Evolutionary conservation across 1,284 basidiomycete genomes (phyloP), one percentile per base, ranked within the genome.

Genomic region (Ustilago shanxiensis): DNA sequence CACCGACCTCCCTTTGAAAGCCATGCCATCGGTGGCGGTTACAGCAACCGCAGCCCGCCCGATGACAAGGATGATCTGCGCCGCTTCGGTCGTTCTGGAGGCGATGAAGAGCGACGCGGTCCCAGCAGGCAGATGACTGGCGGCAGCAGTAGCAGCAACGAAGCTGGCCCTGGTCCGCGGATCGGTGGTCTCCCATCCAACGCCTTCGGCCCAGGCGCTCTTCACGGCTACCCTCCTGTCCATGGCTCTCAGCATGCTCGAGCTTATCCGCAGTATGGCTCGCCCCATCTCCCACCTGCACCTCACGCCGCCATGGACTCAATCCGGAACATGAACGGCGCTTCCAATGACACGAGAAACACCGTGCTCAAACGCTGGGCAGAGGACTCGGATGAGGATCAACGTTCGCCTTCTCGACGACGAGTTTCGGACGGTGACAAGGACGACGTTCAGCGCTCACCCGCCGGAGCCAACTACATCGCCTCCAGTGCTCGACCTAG

Each of bases 31-130:
- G 60, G 60, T 10, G 66, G 72, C 33, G 66, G 72, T 33, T 77
- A 63, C 49, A 62, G 60, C 65, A 70, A 63, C 37, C 71, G 75
- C 22, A 74, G 75, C 33, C 71, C 75, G 14, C 71, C 75, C 3
- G 67, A 72, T 49, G 74, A 77, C 59, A 67, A 72, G 49, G 74
- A 77, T 44, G 53, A 63, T 24, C 20, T 60, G 3, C 66, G 74
- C n/a, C 66, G 70, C 49, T 72, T 66, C n/a, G 66, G 70, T 5
- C 74, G 69, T 22, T 66, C 66, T 22, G 60, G 62, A 24, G 67
- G 52, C 29, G 67, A 65, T 14, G 68, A 63, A 31, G 70, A 63
- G 49, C 64, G 70, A 18, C 70, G 64, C 16, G 64, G 60, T 9
- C 29, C 45, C 29, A 52, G 18, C 22, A 66, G 64, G 41, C 64